These are phyloP conservation scores for Aurantiochytrium sp. DNA, from an alignment of 108 stramenopile species.

Conservation along the genomic window DNA sequence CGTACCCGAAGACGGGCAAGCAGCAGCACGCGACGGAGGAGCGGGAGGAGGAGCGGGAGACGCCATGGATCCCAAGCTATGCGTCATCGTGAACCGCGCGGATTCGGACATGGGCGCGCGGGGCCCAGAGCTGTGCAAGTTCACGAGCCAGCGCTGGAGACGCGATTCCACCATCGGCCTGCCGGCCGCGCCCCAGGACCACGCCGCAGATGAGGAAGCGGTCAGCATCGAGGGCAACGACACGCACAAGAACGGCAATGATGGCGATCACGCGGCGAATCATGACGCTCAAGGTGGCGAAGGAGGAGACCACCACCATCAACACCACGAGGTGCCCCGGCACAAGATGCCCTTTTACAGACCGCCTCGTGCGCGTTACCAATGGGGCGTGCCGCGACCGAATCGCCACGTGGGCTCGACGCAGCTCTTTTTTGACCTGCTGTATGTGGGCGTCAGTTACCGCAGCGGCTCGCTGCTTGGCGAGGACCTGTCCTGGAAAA, in stretches of 20 bases:
- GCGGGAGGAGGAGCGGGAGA: no score
- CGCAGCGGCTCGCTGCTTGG: neutral
- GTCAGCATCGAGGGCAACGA: no score
- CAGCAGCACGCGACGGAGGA: no score
- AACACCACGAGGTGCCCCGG: neutral
- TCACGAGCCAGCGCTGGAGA: neutral
- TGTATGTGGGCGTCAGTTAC: slow-evolving; percentile 7
- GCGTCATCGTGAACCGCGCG: neutral
- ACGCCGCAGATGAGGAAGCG: neutral
- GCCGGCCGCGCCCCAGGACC: neutral
- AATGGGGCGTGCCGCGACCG: neutral
- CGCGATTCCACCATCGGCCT: neutral
- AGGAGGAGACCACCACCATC: neutral
- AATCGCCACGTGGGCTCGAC: neutral
- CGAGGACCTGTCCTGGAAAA: neutral
- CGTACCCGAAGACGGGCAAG: no score
- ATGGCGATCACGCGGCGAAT: no score
- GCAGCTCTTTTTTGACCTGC: neutral
- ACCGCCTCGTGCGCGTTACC: neutral
- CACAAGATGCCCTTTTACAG: slow-evolving; percentile 1
- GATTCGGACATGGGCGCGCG: neutral
- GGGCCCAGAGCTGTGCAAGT: neutral
- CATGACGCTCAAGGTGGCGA: neutral
- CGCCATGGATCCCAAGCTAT: neutral
- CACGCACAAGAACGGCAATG: no score